Conservation (phyloP, 2,329 filamentous ascomycete species). For the Curvularia eragrostidis region DNA sequence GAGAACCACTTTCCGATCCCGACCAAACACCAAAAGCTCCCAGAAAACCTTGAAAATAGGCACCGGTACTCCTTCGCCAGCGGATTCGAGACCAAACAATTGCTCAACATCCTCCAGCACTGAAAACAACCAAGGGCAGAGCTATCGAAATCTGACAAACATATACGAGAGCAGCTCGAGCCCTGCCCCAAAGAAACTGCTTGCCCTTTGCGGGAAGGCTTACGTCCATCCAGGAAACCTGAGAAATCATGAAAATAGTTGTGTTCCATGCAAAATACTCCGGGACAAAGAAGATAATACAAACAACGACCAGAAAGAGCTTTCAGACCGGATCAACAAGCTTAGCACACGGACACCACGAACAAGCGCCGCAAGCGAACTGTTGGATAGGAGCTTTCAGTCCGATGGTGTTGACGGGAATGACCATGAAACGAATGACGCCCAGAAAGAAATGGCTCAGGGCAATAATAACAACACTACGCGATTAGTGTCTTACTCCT, state of each 20-base stretch:
- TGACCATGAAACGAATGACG: neutral
- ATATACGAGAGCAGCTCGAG: neutral
- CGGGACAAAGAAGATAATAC: neutral
- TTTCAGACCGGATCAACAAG: neutral
- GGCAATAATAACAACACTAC: neutral
- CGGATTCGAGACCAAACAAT: no score
- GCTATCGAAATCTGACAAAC: neutral
- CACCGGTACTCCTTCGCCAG: no score
- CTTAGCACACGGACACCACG: no score
- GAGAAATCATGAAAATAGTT: neutral
- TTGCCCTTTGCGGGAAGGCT: neutral
- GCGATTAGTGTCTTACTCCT: neutral
- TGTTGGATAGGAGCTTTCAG: no score
- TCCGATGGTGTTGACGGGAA: neutral
- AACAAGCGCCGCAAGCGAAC: neutral
- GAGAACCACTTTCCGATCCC: neutral
- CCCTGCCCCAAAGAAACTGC: neutral
- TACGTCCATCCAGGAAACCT: neutral
- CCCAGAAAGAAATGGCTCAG: neutral
- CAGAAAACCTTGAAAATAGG: no score
- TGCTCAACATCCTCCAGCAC: no score
- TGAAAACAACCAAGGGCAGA: no score
- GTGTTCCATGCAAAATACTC: neutral
- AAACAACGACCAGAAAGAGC: no score
- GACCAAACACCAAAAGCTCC: no score